Percentiles rank a stretch among this genome's conserved stretches.
Conservation (phyloP, 1,284 basidiomycete genomes). For the Stereum hirsutum region DNA sequence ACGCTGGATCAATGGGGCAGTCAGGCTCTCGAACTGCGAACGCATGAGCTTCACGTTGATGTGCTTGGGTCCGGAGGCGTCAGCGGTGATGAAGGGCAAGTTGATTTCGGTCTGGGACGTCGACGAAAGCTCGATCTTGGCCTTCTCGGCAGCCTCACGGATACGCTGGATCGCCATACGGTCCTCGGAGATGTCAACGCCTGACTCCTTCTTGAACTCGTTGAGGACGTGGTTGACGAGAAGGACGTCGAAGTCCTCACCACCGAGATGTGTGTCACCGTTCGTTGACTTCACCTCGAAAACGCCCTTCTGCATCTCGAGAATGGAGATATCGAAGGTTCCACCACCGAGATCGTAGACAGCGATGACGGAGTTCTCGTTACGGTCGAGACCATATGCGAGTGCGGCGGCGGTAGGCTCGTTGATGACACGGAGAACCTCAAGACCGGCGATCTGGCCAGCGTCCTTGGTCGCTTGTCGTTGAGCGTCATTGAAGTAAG, state of each 20-base stretch:
- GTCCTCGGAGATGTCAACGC: conserved; percentile 78
- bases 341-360: conserved; percentile 99
- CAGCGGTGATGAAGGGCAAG: conserved; percentile 95
- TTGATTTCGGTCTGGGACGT: conserved; percentile 94
- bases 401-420: conserved; percentile 98
- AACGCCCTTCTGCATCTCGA: conserved; percentile 99
- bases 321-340: conserved; percentile 97
- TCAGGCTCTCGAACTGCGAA: conserved; percentile 85
- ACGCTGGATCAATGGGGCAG: conserved; percentile 76
- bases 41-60: conserved; percentile 89
- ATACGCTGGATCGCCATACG: conserved; percentile 99
- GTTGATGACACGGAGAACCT: conserved; percentile 97
- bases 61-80: conserved; percentile 91
- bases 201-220: conserved; percentile 93
- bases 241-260: conserved; percentile 95
- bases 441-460: conserved; percentile 93
- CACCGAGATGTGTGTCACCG: conserved; percentile 97
- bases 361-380: conserved; percentile 82
- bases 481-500: conserved; percentile 99
- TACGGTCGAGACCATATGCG: conserved; percentile 89
- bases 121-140: conserved; percentile 96
- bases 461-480: conserved; percentile 98
- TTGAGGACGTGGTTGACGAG: conserved; percentile 84
- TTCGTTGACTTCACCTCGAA: conserved; percentile 99
- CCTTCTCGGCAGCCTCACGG: conserved; percentile 98